Conservation (phyloP, 352 stramenopile species). For the Blastocystis sp. region DNA sequence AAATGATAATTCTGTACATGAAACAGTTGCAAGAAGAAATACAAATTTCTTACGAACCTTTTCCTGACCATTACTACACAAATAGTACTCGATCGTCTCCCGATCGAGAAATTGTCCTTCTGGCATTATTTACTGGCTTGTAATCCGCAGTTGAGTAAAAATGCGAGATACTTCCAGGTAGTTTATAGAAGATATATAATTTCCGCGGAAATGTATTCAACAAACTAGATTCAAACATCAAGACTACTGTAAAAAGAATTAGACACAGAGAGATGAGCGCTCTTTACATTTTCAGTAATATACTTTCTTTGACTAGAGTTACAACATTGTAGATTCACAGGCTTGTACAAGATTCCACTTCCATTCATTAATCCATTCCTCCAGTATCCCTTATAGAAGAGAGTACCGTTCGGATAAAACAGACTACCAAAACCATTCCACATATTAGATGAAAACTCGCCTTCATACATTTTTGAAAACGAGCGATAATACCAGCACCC, state of each 20-base stretch:
- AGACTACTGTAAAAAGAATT: background rate
- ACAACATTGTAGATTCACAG: constrained; percentile 33
- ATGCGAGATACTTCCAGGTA: too few species aligned
- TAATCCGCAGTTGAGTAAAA: too few species aligned
- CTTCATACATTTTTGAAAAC: background rate
- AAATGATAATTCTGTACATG: constrained; percentile 27
- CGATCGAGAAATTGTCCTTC: background rate
- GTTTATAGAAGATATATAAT: background rate
- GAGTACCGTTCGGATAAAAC: background rate
- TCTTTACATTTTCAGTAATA: background rate
- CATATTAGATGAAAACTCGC: background rate
- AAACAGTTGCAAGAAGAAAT: background rate
- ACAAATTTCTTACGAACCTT: constrained; percentile 3
- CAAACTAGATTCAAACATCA: background rate
- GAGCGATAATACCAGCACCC: background rate
- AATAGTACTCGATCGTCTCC: constrained; percentile 42
- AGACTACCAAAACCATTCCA: background rate
- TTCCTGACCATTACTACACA: constrained; percentile 27
- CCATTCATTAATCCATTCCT: constrained; percentile 31
- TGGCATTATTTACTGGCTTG: background rate
- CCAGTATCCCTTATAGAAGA: constrained; percentile 19
- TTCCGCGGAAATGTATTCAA: background rate
- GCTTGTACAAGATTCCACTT: background rate
- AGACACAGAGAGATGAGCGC: background rate
- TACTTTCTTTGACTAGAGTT: background rate